Conservation (phyloP, 2,329 filamentous ascomycete genomes). For the Magnaporthiopsis poae region DNA sequence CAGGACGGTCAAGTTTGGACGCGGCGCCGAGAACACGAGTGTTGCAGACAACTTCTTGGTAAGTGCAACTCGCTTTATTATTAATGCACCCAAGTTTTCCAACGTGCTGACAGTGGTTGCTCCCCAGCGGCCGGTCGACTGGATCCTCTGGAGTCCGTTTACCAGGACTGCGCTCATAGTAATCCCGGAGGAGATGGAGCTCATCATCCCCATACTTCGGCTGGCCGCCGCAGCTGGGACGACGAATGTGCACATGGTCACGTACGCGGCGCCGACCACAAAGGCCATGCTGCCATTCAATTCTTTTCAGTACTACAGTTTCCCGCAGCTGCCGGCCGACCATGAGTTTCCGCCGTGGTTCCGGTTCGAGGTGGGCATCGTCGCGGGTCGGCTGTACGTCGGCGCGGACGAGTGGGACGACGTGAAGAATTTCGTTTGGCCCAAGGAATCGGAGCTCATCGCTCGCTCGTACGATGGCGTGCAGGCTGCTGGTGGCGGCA, state of each 20-base stretch:
- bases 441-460: conserved; percentile 11
- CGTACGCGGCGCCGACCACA: conserved; percentile 52
- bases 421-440: conserved; percentile 25
- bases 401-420: conserved; percentile 34
- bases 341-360: conserved; percentile 43
- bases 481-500: neutral
- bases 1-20: conserved; percentile 29
- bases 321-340: conserved; percentile 33
- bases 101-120: conserved; percentile 4
- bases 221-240: neutral
- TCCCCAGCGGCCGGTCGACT: conserved; percentile 41
- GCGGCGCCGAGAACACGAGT: too few species aligned
- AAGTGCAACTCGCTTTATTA: conserved; percentile 8
- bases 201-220: conserved; percentile 36
- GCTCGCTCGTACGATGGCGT: conserved; percentile 1
- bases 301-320: conserved; percentile 38
- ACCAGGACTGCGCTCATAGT: conserved; percentile 43
- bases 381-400: conserved; percentile 53
- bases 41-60: conserved; percentile 24
- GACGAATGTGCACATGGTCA: conserved; percentile 23
- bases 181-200: conserved; percentile 54
- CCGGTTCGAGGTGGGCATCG: conserved; percentile 47
- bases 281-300: conserved; percentile 52
- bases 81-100: too few species aligned
- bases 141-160: conserved; percentile 45